Evolutionary conservation across 1,284 basidiomycete species (phyloP), one percentile per base, ranked within the genome.

Genomic region (Ganoderma sp.): DNA sequence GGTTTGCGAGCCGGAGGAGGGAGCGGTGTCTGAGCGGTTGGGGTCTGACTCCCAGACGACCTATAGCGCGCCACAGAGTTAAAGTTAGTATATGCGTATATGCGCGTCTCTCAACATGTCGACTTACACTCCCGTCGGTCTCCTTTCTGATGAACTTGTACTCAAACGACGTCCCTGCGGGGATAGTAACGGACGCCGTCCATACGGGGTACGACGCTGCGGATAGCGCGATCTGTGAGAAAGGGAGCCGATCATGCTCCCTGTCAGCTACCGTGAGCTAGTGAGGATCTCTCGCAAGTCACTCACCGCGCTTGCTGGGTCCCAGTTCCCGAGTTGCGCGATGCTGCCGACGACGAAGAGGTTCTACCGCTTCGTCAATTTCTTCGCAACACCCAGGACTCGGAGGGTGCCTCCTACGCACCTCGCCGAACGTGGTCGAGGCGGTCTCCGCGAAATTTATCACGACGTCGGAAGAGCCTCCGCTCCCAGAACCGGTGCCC

Each of bases 101-200:
- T 37, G 39, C 19, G 15, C 25, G 32, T 8, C 19, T 7, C 15
- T 34, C 41, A 58, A 68, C 45, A 45, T n/a, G 22, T 6, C 8
- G 3, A 80, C 87, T 71, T 71, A 89, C 87, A 66, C 77, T 83
- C 61, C 87, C 88, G 70, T 86, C 80, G 1, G 82, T 79, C 69
- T 85, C 84, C 75, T 86, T 87, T 37, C 85, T 79, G 69, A 90
- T 85, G 69, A 87, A 89, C 76, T 90, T 90, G 79, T 86, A 90
- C 71, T 86, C 72, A 75, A 90, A 88, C 0, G 74, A 71, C 0
- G 84, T 86, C 63, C 78, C 81, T 0, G 83, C 79, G 0, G 87
- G 85, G 0, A 91, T 72, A 28, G 76, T 76, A 14, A 89, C 79
- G 0, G 84, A 84, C 3, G 82, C 81, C 2, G 78, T 81, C 89